phyloP scores from a whole-genome alignment of 2,329 filamentous ascomycete genomes.

The Coleophoma eucalyptorum region DNA sequence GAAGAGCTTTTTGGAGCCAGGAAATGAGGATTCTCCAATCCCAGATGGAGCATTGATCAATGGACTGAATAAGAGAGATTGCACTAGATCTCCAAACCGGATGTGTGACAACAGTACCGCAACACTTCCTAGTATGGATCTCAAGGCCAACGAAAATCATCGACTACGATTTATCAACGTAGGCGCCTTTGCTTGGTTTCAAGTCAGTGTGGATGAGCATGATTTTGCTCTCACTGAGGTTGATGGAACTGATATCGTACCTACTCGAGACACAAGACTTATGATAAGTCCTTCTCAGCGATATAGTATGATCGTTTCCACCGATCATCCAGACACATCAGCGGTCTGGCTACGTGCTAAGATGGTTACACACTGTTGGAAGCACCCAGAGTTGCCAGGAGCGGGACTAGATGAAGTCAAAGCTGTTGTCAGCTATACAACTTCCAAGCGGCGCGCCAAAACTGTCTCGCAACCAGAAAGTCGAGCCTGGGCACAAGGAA shows the following conservation, averaged over 20 bases:
- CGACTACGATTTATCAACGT: slow-evolving; percentile 67
- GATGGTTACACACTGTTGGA: slow-evolving; percentile 58
- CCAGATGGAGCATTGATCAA: slow-evolving; percentile 44
- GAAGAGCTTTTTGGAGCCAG: slow-evolving; percentile 31
- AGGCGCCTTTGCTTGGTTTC: slow-evolving; percentile 68
- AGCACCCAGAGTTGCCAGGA: slow-evolving; percentile 41
- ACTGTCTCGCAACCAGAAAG: slow-evolving; percentile 19
- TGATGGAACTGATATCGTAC: slow-evolving; percentile 64
- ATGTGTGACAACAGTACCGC: slow-evolving; percentile 39
- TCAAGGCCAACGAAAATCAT: slow-evolving; percentile 54
- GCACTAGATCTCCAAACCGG: slow-evolving; percentile 30
- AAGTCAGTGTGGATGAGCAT: slow-evolving; percentile 68
- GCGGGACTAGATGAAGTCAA: slow-evolving; percentile 40
- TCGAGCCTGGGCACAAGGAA: slow-evolving; percentile 38
- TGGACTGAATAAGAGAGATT: slow-evolving; percentile 37
- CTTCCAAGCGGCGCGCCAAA: slow-evolving; percentile 3
- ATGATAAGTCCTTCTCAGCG: slow-evolving; percentile 68
- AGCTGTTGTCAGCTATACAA: slow-evolving; percentile 43
- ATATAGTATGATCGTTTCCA: slow-evolving; percentile 62
- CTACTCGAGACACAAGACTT: slow-evolving; percentile 53
- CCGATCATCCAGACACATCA: slow-evolving; percentile 48
- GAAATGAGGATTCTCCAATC: slow-evolving; percentile 26
- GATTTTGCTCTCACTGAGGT: slow-evolving; percentile 63
- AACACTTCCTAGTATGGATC: slow-evolving; percentile 36
- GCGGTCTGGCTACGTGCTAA: slow-evolving; percentile 63